Evolutionary conservation across 2,329 filamentous ascomycete species (phyloP).

Genomic region (Penicillium sp.): DNA sequence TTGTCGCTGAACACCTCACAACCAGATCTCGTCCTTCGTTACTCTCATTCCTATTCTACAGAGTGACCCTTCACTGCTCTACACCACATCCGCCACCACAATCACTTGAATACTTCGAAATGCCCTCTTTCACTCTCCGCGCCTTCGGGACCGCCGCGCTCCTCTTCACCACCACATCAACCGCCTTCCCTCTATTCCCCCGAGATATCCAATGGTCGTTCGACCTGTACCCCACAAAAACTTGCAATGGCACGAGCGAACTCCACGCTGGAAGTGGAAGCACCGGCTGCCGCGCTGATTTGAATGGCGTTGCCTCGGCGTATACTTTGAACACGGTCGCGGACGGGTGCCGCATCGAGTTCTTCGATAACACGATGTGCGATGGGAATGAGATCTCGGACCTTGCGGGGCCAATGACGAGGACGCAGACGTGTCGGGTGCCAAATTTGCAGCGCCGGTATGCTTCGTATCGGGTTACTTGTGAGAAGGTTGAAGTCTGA

Average conservation of each 20-base stretch:
- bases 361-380: conserved; percentile 31
- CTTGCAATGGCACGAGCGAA: conserved; percentile 21
- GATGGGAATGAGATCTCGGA: conserved; percentile 22
- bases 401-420: conserved; percentile 14
- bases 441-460: conserved; percentile 15
- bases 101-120: not conserved
- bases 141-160: not conserved
- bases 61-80: not conserved
- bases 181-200: conserved; percentile 22
- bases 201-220: conserved; percentile 28
- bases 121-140: not conserved
- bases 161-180: conserved; percentile 11
- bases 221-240: conserved; percentile 20
- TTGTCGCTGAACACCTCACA: not conserved
- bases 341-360: conserved; percentile 24
- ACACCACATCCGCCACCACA: not conserved
- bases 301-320: conserved; percentile 23
- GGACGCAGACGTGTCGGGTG: conserved; percentile 15
- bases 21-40: not conserved
- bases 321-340: conserved; percentile 21
- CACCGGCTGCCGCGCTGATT: conserved; percentile 27
- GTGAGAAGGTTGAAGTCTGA: conserved; percentile 13
- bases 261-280: conserved; percentile 22
- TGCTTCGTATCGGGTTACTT: conserved; percentile 28
- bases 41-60: not conserved